Conservation (phyloP, 176 grass and related monocot genomes). For the Olyra latifolia region DNA sequence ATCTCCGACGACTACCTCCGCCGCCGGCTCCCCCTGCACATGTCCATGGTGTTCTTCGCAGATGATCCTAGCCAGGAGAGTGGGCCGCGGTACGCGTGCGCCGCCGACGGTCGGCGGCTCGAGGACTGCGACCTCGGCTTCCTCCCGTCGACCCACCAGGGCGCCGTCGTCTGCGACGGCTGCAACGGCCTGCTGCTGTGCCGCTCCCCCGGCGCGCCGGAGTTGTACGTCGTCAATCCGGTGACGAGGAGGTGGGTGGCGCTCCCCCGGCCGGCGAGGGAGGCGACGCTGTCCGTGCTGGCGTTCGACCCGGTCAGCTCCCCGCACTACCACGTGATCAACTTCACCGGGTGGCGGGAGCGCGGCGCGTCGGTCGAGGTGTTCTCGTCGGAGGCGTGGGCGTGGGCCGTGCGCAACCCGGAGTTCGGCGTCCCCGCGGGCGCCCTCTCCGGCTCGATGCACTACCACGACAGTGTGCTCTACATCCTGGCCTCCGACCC, state of each 20-base stretch:
- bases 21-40: slow-evolving; percentile 33
- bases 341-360: slow-evolving; percentile 47
- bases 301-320: slow-evolving; percentile 48
- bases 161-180: slow-evolving; percentile 37
- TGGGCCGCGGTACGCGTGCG: slow-evolving; percentile 40
- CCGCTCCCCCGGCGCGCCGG: not conserved
- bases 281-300: slow-evolving; percentile 46
- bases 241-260: slow-evolving; percentile 42
- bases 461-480: slow-evolving; percentile 44
- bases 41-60: slow-evolving; percentile 51
- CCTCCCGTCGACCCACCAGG: slow-evolving; percentile 45
- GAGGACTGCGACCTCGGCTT: slow-evolving; percentile 43
- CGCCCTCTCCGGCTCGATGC: slow-evolving; percentile 38
- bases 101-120: not conserved
- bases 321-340: slow-evolving; percentile 47
- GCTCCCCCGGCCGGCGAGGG: slow-evolving; percentile 32
- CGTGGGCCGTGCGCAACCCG: slow-evolving; percentile 34
- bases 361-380: slow-evolving; percentile 49
- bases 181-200: slow-evolving; percentile 63
- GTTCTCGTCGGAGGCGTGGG: slow-evolving; percentile 50
- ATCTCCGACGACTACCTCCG: slow-evolving; percentile 52
- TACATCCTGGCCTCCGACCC: slow-evolving; percentile 50
- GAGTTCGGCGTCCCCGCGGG: slow-evolving; percentile 36
- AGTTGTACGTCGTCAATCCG: slow-evolving; percentile 60
- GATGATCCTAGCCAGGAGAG: not conserved